Percentiles rank a stretch among this genome's conserved stretches.
phyloP scores from a whole-genome alignment of 768 basidiomycete species.

The Suillus occidentalis region DNA sequence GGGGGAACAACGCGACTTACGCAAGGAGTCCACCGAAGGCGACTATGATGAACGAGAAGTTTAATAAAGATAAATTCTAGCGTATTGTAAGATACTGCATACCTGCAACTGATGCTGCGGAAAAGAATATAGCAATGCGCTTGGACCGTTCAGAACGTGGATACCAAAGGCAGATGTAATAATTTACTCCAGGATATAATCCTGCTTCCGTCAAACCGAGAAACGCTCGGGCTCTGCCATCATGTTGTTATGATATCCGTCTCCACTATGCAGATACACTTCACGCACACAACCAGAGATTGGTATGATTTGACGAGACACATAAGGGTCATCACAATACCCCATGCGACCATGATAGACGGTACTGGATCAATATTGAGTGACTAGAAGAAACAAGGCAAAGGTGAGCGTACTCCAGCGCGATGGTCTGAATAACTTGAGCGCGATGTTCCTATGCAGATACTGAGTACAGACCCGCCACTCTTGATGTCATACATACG shows the following conservation, averaged over 20 bases:
- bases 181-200: constrained; percentile 40
- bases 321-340: constrained; percentile 39
- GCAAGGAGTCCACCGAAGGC: constrained; percentile 51
- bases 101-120: constrained; percentile 57
- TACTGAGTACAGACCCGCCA: constrained; percentile 1
- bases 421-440: constrained; percentile 38
- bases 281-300: constrained; percentile 32
- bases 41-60: constrained; percentile 18
- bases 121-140: constrained; percentile 64
- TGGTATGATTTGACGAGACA: constrained; percentile 36
- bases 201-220: constrained; percentile 52
- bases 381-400: constrained; percentile 7
- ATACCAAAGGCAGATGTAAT: constrained; percentile 59
- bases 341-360: constrained; percentile 40
- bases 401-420: constrained; percentile 32
- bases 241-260: background rate
- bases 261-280: background rate
- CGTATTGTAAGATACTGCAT: background rate
- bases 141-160: constrained; percentile 54
- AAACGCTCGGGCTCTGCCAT: constrained; percentile 38
- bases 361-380: constrained; percentile 33
- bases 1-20: constrained; percentile 23
- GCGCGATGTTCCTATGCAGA: constrained; percentile 35
- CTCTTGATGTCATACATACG: constrained; percentile 25
- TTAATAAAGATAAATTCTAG: background rate